phyloP scores from a whole-genome alignment of 225 moss, liverwort and hornwort species.

The Polytrichum commune region DNA sequence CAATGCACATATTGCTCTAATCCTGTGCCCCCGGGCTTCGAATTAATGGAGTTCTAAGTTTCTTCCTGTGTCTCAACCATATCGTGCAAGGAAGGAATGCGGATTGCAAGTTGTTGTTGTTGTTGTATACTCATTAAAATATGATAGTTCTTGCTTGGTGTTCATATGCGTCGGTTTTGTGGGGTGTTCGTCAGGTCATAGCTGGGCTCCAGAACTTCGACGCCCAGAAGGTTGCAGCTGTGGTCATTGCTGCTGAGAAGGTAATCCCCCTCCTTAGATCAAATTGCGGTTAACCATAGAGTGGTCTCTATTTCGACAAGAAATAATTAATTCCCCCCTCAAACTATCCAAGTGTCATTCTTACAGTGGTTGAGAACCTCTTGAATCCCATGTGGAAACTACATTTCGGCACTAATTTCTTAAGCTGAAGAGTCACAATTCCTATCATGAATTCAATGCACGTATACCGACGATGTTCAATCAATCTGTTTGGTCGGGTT shows the following conservation, averaged over 20 bases:
- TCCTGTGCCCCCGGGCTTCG: too few relatives aligned
- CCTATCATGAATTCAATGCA: neutral
- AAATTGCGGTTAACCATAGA: neutral
- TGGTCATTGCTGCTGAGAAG: slow-evolving; percentile 84
- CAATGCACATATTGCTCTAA: too few relatives aligned
- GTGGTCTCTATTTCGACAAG: too few relatives aligned
- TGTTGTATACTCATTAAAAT: neutral
- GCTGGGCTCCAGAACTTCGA: slow-evolving; percentile 92
- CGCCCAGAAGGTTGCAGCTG: slow-evolving; percentile 66
- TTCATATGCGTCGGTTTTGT: neutral
- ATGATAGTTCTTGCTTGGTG: neutral
- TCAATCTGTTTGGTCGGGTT: neutral
- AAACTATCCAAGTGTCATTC: too few relatives aligned
- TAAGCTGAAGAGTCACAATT: neutral
- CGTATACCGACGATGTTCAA: neutral
- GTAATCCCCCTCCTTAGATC: slow-evolving; percentile 16
- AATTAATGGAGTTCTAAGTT: too few relatives aligned
- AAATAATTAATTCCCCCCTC: too few relatives aligned
- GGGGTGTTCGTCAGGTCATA: slow-evolving; percentile 53
- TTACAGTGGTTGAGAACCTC: too few relatives aligned
- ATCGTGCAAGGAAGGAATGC: too few relatives aligned
- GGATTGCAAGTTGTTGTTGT: too few relatives aligned
- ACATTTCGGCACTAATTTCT: too few relatives aligned
- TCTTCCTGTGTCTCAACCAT: too few relatives aligned
- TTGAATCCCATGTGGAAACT: too few relatives aligned